These are phyloP conservation scores for Aristolochia californica DNA, from an alignment of 164 flowering plant genomes.

Conservation along the genomic window DNA sequence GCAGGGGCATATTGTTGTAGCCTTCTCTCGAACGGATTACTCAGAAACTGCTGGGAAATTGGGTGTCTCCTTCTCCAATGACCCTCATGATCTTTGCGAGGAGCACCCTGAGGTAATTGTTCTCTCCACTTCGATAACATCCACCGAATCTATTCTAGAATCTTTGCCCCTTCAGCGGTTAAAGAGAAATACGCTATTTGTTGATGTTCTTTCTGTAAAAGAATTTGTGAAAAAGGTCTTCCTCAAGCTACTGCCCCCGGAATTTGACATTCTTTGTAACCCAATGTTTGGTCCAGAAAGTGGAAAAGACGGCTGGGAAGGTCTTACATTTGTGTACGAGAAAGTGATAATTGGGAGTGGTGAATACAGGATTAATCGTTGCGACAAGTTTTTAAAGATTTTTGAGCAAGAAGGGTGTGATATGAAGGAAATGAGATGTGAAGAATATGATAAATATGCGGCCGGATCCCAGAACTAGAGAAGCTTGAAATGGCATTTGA, in stretches of 20 bases:
- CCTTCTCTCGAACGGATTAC: conserved; percentile 60
- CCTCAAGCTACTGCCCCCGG: conserved; percentile 31
- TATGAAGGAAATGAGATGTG: conserved; percentile 80
- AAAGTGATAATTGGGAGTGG: conserved; percentile 59
- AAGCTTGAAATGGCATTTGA: conserved; percentile 63
- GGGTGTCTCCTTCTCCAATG: conserved; percentile 44
- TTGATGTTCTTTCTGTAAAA: conserved; percentile 73
- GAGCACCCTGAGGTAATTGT: conserved; percentile 69
- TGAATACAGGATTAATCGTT: conserved; percentile 28
- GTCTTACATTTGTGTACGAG: conserved; percentile 52
- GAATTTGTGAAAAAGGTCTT: conserved; percentile 51
- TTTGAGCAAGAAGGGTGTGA: conserved; percentile 66
- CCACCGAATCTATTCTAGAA: conserved; percentile 35
- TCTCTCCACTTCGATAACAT: conserved; percentile 35
- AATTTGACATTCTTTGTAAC: conserved; percentile 66
- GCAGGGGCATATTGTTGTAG: conserved; percentile 64
- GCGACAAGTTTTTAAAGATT: conserved; percentile 39
- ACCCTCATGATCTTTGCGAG: conserved; percentile 61
- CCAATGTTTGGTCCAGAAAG: conserved; percentile 93
- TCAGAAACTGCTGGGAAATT: conserved; percentile 26
- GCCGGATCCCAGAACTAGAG: conserved; percentile 64
- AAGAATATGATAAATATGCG: conserved; percentile 58
- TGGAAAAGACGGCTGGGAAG: conserved; percentile 47
- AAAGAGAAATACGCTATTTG: conserved; percentile 54
- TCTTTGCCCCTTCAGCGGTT: conserved; percentile 49